phyloP scores from a whole-genome alignment of 2,329 filamentous ascomycete genomes.

The Xylogone sp. region DNA sequence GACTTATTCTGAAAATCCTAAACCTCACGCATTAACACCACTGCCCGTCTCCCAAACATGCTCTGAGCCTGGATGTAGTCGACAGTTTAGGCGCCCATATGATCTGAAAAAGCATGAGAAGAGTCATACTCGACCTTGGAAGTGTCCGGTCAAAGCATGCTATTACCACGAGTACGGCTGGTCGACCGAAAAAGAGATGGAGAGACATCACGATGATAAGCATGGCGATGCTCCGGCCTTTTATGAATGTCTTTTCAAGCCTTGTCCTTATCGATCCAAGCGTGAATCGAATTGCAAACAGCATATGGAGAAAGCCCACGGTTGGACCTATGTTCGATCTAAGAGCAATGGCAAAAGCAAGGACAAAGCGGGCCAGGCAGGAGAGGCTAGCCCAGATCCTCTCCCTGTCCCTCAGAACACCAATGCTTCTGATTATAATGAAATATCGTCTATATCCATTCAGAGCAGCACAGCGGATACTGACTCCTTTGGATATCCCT shows the following conservation, averaged over 20 bases:
- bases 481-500: constrained; percentile 19
- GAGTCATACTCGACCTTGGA: constrained; percentile 94
- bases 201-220: constrained; percentile 94
- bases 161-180: constrained; percentile 88
- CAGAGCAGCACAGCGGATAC: constrained; percentile 42
- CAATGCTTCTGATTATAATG: too few relatives aligned
- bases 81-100: constrained; percentile 95
- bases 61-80: constrained; percentile 71
- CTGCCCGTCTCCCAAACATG: constrained; percentile 81
- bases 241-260: constrained; percentile 77
- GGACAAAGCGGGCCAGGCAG: constrained; percentile 40
- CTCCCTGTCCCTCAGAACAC: constrained; percentile 59
- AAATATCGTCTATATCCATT: too few relatives aligned
- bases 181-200: constrained; percentile 97
- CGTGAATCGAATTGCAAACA: constrained; percentile 96
- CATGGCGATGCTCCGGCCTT: constrained; percentile 77
- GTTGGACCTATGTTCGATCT: constrained; percentile 84
- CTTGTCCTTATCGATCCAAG: constrained; percentile 92
- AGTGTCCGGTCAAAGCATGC: constrained; percentile 78
- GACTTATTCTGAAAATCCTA: too few relatives aligned
- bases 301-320: constrained; percentile 96
- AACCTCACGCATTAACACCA: too few relatives aligned
- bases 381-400: too few relatives aligned
- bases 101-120: constrained; percentile 98
- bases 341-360: constrained; percentile 78